Base-by-base conservation (phyloP, 768 basidiomycete genomes). In the Leucosporidium creatinivorum region DNA sequence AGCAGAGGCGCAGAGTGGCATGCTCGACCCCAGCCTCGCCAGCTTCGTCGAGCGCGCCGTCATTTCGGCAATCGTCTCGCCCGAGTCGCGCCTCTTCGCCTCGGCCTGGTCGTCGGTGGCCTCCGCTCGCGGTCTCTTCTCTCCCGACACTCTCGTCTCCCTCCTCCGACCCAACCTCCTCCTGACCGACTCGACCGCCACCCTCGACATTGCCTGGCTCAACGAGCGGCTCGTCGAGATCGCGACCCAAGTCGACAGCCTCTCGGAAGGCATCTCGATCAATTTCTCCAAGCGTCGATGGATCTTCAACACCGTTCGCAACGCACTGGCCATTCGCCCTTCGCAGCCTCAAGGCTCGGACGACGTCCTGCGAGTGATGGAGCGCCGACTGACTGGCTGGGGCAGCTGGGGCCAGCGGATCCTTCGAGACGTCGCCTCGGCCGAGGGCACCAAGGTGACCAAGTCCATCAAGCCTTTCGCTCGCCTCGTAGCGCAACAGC, bases 211-310 rank as follows among this genome's bases (percentile, higher is more conserved):
- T 28, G 58, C 44, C 8, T 60, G 58, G 58, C 58, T 60, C 25
- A 39, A 26, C 17, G 58, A 60, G 17, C 58, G 58, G 15, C 39
- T 60, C 36, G 58, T 60, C 44, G 58, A 60, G 58, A 44, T 60
- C 19, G 48, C 48, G 1, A 47, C 48, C 13, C 48, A 44, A 17
- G 48, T 60, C 39, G 58, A 60, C 48, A 25, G n/a, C 21, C 44
- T 60, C 25, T 13, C 39, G 13, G 58, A 60, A 10, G 39, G 44
- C n/a, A 49, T 49, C 39, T 47, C 58, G n/a, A 60, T 60, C 28
- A 49, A 44, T 39, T 60, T 44, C 30, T 21, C 39, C 58, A 60
- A 60, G 48, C 58, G 58, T 12, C 58, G 58, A 15, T 60, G 58
- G 58, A 60, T 60, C 48, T 60, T 18, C 58, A 60, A 60, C 39